Conservation (phyloP, 768 basidiomycete genomes). For the Boletus rubropictus region DNA sequence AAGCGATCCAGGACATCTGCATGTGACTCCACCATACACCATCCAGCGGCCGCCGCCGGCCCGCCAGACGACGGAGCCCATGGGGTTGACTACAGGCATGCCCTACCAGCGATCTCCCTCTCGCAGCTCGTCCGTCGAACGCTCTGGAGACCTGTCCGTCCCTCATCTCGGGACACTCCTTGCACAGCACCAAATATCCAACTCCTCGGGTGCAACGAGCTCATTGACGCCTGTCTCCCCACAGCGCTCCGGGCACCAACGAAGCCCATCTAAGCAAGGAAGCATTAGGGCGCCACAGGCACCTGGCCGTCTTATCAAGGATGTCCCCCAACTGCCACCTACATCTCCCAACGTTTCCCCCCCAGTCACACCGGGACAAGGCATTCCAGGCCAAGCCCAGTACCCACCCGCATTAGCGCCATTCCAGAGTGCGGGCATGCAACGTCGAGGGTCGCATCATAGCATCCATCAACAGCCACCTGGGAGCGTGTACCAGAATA, state of each 20-base stretch:
- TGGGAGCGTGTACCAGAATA: slow-evolving; percentile 5
- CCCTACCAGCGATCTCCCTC: slow-evolving; percentile 10
- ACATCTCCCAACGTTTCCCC: slow-evolving; percentile 11
- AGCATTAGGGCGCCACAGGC: slow-evolving; percentile 14
- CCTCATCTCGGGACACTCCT: slow-evolving; percentile 8
- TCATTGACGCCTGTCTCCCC: slow-evolving; percentile 16
- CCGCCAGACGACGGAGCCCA: slow-evolving; percentile 20
- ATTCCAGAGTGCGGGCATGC: slow-evolving; percentile 11
- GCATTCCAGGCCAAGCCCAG: slow-evolving; percentile 1
- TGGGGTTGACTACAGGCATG: neutral
- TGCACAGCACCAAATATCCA: slow-evolving; percentile 4
- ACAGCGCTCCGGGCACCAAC: slow-evolving; percentile 11
- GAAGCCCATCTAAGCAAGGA: slow-evolving; percentile 18
- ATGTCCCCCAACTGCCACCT: slow-evolving; percentile 19
- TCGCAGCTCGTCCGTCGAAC: slow-evolving; percentile 23
- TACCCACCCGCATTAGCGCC: neutral
- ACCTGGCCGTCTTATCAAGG: slow-evolving; percentile 10
- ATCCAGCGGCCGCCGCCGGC: slow-evolving; percentile 23
- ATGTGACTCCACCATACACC: slow-evolving; percentile 21
- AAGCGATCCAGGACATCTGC: slow-evolving; percentile 23
- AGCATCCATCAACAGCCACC: slow-evolving; percentile 7
- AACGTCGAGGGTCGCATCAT: slow-evolving; percentile 18
- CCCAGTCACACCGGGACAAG: slow-evolving; percentile 7
- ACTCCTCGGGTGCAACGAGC: slow-evolving; percentile 2
- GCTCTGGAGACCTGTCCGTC: slow-evolving; percentile 7